Percentiles rank a stretch among this genome's conserved stretches.
phyloP scores from a whole-genome alignment of 129 eudicot genomes.

The Lactuca saligna region DNA sequence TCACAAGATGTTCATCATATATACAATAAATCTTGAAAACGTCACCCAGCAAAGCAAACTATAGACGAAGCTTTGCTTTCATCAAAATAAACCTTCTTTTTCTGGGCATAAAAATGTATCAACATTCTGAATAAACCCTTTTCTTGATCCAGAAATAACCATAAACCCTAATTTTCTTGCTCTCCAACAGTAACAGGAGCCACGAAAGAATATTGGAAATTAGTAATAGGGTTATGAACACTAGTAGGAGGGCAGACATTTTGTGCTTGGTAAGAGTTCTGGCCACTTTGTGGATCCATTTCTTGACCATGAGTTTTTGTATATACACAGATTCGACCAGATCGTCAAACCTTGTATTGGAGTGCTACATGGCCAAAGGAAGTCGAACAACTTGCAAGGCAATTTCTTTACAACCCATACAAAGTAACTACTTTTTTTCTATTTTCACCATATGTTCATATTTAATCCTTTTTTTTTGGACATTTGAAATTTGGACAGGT shows the following conservation, averaged over 20 bases:
- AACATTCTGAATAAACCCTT: conserved; percentile 24
- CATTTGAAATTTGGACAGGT: conserved; percentile 48
- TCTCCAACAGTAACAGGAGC: not conserved
- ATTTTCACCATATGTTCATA: not conserved
- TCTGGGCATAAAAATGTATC: conserved; percentile 27
- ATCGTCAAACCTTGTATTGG: too few relatives aligned
- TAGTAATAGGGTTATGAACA: not conserved
- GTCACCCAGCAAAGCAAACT: conserved; percentile 35
- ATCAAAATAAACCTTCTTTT: conserved; percentile 32
- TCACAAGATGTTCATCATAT: conserved; percentile 41
- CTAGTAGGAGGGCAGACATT: conserved; percentile 9
- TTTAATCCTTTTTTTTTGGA: too few relatives aligned
- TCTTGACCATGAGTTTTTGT: conserved; percentile 8
- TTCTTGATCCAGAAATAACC: conserved; percentile 26
- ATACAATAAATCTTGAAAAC: conserved; percentile 31
- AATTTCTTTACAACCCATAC: too few relatives aligned
- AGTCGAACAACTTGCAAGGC: too few relatives aligned
- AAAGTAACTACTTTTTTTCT: too few relatives aligned
- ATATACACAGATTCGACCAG: too few relatives aligned
- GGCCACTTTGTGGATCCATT: conserved; percentile 9
- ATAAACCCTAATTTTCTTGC: conserved; percentile 30
- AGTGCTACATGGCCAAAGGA: too few relatives aligned
- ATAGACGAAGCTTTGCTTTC: conserved; percentile 36
- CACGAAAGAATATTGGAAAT: too few relatives aligned
- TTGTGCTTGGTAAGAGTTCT: not conserved